phyloP scores from a whole-genome alignment of 768 basidiomycete species.

The Crassisporium funariophilum region DNA sequence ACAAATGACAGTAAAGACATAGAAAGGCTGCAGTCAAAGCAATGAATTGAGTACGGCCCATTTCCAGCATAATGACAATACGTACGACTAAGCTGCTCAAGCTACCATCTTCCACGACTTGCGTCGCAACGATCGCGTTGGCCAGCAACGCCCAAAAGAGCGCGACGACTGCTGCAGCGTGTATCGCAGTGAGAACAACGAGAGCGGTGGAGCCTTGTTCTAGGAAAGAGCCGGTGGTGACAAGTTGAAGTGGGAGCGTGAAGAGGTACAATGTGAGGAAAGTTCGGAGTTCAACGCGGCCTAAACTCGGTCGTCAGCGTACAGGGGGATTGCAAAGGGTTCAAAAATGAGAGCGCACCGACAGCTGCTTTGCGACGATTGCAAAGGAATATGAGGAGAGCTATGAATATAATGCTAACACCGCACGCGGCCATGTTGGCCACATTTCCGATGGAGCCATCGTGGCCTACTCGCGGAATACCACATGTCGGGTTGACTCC shows the following conservation, averaged over 20 bases:
- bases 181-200: conserved; percentile 72
- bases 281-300: conserved; percentile 72
- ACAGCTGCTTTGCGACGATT: conserved; percentile 85
- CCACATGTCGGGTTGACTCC: conserved; percentile 85
- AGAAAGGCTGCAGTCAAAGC: conserved; percentile 57
- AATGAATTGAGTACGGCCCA: too few species aligned
- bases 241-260: conserved; percentile 76
- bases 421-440: conserved; percentile 85
- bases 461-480: conserved; percentile 60
- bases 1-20: conserved; percentile 54
- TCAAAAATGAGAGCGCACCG: conserved; percentile 34
- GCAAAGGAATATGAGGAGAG: conserved; percentile 57
- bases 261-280: conserved; percentile 70
- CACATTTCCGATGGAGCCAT: conserved; percentile 74
- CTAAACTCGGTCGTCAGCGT: too few species aligned
- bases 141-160: conserved; percentile 81
- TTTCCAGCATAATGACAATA: conserved; percentile 23
- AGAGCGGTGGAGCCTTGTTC: conserved; percentile 75
- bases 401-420: conserved; percentile 65
- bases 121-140: conserved; percentile 80
- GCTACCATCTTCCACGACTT: conserved; percentile 91
- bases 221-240: conserved; percentile 80
- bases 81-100: conserved; percentile 65
- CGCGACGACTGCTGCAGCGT: conserved; percentile 74
- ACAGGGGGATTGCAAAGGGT: background rate